A percentile compares a stretch with the other conserved stretches of the same genome.
These are phyloP conservation scores for Microsporum ferrugineum DNA, from an alignment of 2,329 filamentous ascomycete genomes.

Conservation along the genomic window DNA sequence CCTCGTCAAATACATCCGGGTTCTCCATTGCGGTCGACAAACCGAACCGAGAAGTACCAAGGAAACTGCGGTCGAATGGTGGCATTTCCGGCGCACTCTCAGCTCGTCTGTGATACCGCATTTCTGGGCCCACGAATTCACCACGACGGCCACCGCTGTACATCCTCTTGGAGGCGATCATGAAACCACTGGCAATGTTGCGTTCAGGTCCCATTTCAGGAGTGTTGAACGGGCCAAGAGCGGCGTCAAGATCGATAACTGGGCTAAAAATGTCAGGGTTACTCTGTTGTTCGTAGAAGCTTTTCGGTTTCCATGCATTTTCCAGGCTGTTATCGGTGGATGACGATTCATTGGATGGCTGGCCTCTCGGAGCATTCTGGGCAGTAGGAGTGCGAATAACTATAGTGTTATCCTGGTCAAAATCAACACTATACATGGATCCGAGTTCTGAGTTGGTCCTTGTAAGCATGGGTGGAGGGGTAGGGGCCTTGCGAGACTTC, in stretches of 20 bases:
- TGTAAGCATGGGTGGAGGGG: slow-evolving; percentile 35
- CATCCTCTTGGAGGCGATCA: slow-evolving; percentile 34
- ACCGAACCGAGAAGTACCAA: slow-evolving; percentile 29
- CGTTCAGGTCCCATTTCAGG: slow-evolving; percentile 31
- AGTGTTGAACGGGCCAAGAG: slow-evolving; percentile 83
- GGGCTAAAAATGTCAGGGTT: slow-evolving; percentile 59
- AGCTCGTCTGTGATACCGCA: slow-evolving; percentile 40
- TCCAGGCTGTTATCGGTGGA: slow-evolving; percentile 19
- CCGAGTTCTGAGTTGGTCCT: slow-evolving; percentile 33
- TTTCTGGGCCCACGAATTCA: slow-evolving; percentile 38
- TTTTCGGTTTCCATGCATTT: slow-evolving; percentile 33
- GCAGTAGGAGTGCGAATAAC: slow-evolving; percentile 36
- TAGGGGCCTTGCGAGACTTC: slow-evolving; percentile 29
- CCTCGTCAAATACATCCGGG: slow-evolving; percentile 40
- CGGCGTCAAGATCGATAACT: slow-evolving; percentile 89
- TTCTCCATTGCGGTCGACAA: slow-evolving; percentile 31
- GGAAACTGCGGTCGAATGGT: slow-evolving; percentile 35
- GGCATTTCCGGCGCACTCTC: slow-evolving; percentile 41
- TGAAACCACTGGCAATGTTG: slow-evolving; percentile 27
- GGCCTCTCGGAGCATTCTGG: slow-evolving; percentile 21
- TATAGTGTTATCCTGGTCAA: slow-evolving; percentile 40
- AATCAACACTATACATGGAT: slow-evolving; percentile 36
- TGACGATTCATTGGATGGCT: slow-evolving; percentile 9
- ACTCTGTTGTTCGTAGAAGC: slow-evolving; percentile 33
- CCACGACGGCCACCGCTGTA: slow-evolving; percentile 39